Conservation (phyloP, 805 yeast genomes). For the Ogataea corticis region DNA sequence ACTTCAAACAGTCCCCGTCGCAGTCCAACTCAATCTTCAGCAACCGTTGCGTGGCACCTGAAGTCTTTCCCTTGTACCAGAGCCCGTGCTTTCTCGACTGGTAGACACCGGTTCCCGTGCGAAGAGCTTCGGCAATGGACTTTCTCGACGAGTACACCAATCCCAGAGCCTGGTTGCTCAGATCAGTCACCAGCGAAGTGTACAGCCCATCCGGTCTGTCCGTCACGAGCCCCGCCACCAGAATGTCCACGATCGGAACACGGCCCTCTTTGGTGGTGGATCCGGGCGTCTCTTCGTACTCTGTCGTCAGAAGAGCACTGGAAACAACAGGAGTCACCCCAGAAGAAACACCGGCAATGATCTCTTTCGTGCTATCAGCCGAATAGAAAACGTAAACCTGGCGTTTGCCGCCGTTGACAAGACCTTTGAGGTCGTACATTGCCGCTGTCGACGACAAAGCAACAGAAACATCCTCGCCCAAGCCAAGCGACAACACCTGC, state of each 20-base stretch:
- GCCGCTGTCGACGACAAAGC: conserved; percentile 17
- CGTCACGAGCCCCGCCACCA: conserved; percentile 58
- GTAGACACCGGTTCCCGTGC: conserved; percentile 84
- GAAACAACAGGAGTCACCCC: conserved; percentile 41
- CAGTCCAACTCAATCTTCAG: conserved; percentile 75
- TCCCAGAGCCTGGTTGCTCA: conserved; percentile 74
- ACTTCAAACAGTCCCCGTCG: conserved; percentile 88
- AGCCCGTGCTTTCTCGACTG: conserved; percentile 90
- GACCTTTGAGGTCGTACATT: conserved; percentile 15
- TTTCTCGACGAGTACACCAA: conserved; percentile 86
- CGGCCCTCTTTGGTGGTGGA: conserved; percentile 29
- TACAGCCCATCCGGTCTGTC: conserved; percentile 86
- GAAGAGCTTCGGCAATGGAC: conserved; percentile 79
- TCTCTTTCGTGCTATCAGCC: conserved; percentile 16
- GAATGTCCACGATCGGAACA: conserved; percentile 34
- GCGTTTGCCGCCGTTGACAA: conserved; percentile 18
- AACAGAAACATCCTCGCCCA: conserved; percentile 25
- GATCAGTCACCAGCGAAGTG: conserved; percentile 79
- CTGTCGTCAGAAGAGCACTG: conserved; percentile 34
- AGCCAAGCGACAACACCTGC: conserved; percentile 19
- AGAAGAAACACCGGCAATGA: conserved; percentile 27
- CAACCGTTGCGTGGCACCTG: conserved; percentile 91
- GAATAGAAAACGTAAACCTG: conserved; percentile 15
- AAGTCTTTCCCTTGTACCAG: conserved; percentile 95
- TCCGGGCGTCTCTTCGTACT: conserved; percentile 27